A percentile compares a stretch with the other conserved stretches of the same genome.
Evolutionary conservation across 768 basidiomycete species (phyloP).

Genomic region (Leccinum rimulosum): DNA sequence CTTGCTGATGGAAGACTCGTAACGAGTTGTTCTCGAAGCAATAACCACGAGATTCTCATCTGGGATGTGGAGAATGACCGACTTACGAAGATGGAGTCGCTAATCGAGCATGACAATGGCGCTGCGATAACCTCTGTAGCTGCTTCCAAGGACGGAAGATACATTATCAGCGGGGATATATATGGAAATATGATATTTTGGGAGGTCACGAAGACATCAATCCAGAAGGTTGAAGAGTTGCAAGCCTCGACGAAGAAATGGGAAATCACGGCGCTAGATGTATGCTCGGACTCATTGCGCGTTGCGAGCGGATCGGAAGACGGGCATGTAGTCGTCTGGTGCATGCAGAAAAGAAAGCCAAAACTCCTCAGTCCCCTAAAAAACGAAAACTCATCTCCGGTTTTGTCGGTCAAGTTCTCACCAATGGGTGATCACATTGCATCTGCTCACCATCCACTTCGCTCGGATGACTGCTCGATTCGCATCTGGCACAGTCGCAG

Average conservation of each 20-base stretch:
- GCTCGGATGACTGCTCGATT: neutral
- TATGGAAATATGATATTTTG: neutral
- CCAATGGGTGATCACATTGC: neutral
- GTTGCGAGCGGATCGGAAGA: neutral
- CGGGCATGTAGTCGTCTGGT: neutral
- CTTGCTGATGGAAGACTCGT: neutral
- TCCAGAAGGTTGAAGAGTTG: neutral
- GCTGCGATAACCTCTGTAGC: neutral
- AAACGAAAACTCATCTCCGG: neutral
- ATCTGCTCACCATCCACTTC: neutral
- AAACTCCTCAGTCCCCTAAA: neutral
- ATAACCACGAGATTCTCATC: neutral
- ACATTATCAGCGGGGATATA: neutral
- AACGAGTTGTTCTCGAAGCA: neutral
- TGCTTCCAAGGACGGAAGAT: neutral
- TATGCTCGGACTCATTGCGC: neutral
- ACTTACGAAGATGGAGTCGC: neutral
- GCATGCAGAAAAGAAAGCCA: neutral
- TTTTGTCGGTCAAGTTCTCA: neutral
- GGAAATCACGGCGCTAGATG: neutral
- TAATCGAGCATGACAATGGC: neutral
- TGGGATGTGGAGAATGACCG: neutral
- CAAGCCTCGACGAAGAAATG: neutral
- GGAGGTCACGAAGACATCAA: neutral
- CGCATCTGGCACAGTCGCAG: neutral